phyloP scores from a whole-genome alignment of 2,329 filamentous ascomycete species.

The Cordyceps farinosa region DNA sequence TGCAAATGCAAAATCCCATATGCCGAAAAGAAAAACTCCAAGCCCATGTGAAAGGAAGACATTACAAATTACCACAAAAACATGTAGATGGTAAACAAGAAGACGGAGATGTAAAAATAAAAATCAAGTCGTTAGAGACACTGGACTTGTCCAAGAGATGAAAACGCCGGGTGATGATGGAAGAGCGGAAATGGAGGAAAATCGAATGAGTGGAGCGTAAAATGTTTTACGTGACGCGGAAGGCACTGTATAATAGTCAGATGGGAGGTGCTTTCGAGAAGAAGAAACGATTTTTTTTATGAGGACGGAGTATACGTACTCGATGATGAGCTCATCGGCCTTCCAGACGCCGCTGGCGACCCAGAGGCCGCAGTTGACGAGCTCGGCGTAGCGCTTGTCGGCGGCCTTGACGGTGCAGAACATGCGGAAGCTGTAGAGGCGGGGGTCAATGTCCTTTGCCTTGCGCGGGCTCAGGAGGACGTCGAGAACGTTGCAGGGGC shows the following conservation, averaged over 20 bases:
- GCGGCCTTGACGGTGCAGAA: constrained; percentile 49
- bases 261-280: not conserved
- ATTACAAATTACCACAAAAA: constrained; percentile 2
- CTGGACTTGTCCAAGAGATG: not conserved
- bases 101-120: not conserved
- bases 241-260: constrained; percentile 26
- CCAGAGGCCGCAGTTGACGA: constrained; percentile 49
- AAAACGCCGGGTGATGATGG: constrained; percentile 20
- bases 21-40: constrained; percentile 10
- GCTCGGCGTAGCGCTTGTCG: constrained; percentile 46
- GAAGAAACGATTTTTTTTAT: no score
- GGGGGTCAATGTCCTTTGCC: constrained; percentile 38
- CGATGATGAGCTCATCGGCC: constrained; percentile 43
- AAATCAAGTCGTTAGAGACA: not conserved
- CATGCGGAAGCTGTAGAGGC: constrained; percentile 46
- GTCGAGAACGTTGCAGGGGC: constrained; percentile 42
- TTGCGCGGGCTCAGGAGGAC: constrained; percentile 36
- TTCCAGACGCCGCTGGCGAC: constrained; percentile 47
- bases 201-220: constrained; percentile 4
- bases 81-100: not conserved
- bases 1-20: constrained; percentile 12
- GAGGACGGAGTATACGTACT: constrained; percentile 32
- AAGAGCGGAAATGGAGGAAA: constrained; percentile 1
- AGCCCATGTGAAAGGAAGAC: not conserved
- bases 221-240: constrained; percentile 31